Conservation (phyloP, 176 grass and related monocot genomes). For the Triticum timopheevii region DNA sequence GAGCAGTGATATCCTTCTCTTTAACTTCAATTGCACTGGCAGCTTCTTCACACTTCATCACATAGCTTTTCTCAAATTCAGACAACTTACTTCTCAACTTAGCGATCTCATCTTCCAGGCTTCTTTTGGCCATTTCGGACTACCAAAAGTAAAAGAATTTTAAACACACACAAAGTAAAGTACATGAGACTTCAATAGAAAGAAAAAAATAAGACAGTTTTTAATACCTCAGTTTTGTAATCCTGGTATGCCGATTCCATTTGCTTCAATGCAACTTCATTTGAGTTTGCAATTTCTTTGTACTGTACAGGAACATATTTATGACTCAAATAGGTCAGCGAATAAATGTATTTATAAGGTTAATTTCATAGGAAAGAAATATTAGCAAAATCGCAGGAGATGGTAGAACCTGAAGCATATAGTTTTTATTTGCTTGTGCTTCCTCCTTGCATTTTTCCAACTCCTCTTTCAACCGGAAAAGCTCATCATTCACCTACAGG, state of each 20-base stretch:
- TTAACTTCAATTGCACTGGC: conserved; percentile 61
- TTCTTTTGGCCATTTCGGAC: conserved; percentile 66
- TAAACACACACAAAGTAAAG: background rate
- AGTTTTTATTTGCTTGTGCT: conserved; percentile 87
- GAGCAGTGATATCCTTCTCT: conserved; percentile 69
- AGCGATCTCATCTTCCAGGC: conserved; percentile 71
- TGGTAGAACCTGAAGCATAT: conserved; percentile 77
- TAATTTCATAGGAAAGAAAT: background rate
- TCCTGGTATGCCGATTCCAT: conserved; percentile 75
- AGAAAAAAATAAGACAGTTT: conserved; percentile 11
- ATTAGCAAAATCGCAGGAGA: background rate
- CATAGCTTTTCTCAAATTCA: conserved; percentile 80
- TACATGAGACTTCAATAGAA: conserved; percentile 1
- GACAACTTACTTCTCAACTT: conserved; percentile 73
- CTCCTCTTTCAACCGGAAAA: conserved; percentile 79
- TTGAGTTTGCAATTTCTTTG: conserved; percentile 93
- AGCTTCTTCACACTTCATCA: conserved; percentile 75
- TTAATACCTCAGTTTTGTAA: conserved; percentile 82
- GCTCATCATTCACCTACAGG: conserved; percentile 59
- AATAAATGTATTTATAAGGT: conserved; percentile 11
- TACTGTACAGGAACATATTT: conserved; percentile 56
- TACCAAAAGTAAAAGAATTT: conserved; percentile 37
- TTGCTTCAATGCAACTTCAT: conserved; percentile 93
- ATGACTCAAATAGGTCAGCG: conserved; percentile 28
- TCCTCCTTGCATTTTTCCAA: conserved; percentile 90